phyloP scores from a whole-genome alignment of 495 filamentous ascomycete genomes.

The Terfezia boudieri region DNA sequence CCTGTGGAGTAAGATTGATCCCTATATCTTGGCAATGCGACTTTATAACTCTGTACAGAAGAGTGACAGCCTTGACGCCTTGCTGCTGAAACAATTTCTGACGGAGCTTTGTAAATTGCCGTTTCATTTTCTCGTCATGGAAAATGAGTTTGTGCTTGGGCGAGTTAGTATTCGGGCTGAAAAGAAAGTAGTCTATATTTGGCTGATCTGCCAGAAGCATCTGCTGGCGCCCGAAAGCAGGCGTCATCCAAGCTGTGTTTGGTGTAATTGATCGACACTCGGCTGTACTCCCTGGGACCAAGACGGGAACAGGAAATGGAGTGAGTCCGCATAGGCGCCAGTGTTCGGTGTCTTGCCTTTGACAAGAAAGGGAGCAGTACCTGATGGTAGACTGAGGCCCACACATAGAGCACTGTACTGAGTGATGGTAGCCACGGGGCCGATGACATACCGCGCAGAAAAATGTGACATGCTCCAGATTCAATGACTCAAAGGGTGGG shows the following conservation, averaged over 20 bases:
- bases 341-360: background rate
- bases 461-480: background rate
- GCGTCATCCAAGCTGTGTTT: background rate
- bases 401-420: background rate
- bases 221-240: background rate
- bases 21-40: background rate
- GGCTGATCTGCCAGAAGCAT: background rate
- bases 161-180: background rate
- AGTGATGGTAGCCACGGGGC: background rate
- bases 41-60: background rate
- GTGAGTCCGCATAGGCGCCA: background rate
- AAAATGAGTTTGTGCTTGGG: background rate
- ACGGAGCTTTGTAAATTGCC: background rate
- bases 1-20: background rate
- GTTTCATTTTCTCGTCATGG: background rate
- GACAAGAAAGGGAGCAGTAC: background rate
- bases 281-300: background rate
- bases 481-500: background rate
- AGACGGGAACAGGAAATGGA: background rate
- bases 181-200: background rate
- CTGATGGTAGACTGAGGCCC: background rate
- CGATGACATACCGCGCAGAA: background rate
- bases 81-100: background rate
- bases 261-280: background rate
- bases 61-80: background rate